Conservation (phyloP, 2,329 filamentous ascomycete genomes). For the Pseudocercospora musae region DNA sequence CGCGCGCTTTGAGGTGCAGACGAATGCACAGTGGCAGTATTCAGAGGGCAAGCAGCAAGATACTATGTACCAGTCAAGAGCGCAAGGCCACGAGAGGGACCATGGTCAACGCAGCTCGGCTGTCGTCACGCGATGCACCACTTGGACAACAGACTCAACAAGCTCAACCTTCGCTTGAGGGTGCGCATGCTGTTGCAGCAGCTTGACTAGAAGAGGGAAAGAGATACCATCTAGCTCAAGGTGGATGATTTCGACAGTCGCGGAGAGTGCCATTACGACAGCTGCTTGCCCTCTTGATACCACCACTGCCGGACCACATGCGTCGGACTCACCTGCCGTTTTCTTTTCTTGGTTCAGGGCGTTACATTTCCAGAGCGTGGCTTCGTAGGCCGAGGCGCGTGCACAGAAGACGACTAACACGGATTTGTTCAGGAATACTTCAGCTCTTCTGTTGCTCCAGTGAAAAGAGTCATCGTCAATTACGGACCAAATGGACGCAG, state of each 20-base stretch:
- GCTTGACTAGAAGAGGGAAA: neutral
- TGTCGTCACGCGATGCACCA: neutral
- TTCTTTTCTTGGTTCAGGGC: neutral
- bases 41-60: conserved; percentile 23
- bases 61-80: neutral
- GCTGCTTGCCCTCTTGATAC: conserved; percentile 24
- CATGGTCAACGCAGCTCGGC: neutral
- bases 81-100: neutral
- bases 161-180: neutral
- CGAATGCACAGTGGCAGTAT: conserved; percentile 13
- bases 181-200: neutral
- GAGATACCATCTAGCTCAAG: neutral
- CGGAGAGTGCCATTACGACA: neutral
- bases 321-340: neutral
- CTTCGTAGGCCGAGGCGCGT: neutral
- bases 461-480: conserved; percentile 86
- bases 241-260: neutral
- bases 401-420: conserved; percentile 58
- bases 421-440: conserved; percentile 83
- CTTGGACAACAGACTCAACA: neutral
- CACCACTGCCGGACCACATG: neutral
- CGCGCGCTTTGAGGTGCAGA: conserved; percentile 26
- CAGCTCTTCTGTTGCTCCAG: conserved; percentile 75
- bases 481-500: conserved; percentile 91
- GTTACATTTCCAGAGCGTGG: neutral